A percentile compares a stretch with the other conserved stretches of the same genome.
Conservation (phyloP, 2,329 filamentous ascomycete genomes). For the Pyrenochaeta sp. region DNA sequence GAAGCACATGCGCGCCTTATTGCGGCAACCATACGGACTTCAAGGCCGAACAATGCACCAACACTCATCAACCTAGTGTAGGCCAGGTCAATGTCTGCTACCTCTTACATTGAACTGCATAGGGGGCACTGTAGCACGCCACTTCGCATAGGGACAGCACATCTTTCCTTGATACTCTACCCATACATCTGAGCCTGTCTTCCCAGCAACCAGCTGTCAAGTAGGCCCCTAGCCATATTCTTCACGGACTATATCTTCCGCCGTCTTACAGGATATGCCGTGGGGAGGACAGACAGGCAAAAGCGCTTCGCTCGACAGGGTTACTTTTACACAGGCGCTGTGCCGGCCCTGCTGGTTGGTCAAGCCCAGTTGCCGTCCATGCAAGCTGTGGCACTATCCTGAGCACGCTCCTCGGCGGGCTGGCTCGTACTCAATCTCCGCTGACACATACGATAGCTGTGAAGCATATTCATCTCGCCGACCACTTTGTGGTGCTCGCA, state of each 20-base stretch:
- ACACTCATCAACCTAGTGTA: neutral
- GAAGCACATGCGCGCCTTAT: slow-evolving; percentile 19
- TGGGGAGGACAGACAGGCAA: slow-evolving; percentile 10
- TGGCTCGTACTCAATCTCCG: slow-evolving; percentile 23
- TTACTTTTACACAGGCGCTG: slow-evolving; percentile 22
- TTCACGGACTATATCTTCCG: slow-evolving; percentile 13
- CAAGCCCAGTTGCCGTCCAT: slow-evolving; percentile 18
- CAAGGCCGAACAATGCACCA: neutral
- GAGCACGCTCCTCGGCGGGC: slow-evolving; percentile 24
- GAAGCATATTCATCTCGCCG: neutral
- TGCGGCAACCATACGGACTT: slow-evolving; percentile 1
- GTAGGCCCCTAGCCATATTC: slow-evolving; percentile 8
- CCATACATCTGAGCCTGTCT: neutral
- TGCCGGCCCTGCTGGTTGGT: slow-evolving; percentile 32
- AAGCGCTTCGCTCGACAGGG: slow-evolving; percentile 28
- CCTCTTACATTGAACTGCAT: neutral
- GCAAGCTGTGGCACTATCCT: slow-evolving; percentile 24
- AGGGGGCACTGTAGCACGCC: neutral
- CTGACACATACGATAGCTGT: slow-evolving; percentile 23
- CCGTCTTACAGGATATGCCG: slow-evolving; percentile 6
- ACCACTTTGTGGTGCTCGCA: neutral
- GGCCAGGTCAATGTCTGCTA: neutral
- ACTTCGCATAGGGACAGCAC: neutral
- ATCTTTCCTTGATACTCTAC: neutral
- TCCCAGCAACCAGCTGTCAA: neutral